phyloP scores from a whole-genome alignment of 2,329 filamentous ascomycete genomes.

The Furcasterigmium sp. region DNA sequence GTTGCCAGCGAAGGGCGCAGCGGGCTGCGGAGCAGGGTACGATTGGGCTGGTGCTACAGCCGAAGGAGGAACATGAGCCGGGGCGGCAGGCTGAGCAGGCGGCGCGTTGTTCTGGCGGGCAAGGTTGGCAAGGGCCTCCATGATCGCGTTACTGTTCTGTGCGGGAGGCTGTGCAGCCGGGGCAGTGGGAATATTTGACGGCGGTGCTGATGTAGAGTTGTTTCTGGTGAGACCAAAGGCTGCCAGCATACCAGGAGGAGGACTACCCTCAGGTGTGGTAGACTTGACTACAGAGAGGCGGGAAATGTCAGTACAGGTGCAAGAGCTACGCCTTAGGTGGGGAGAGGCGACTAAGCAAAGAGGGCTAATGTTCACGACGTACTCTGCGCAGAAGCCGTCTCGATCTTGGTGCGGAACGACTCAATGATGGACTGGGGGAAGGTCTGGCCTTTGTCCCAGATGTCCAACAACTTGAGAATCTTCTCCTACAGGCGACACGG shows the following conservation, averaged over 20 bases:
- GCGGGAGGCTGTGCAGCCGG: conserved; percentile 28
- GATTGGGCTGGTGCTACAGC: not conserved
- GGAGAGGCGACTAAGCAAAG: not conserved
- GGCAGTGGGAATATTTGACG: conserved; percentile 26
- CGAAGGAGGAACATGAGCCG: not conserved
- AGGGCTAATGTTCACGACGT: conserved; percentile 42
- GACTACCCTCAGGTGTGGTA: conserved; percentile 66
- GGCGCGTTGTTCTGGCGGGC: conserved; percentile 62
- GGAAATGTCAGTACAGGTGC: not conserved
- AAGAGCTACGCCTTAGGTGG: not conserved
- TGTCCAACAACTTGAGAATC: conserved; percentile 90
- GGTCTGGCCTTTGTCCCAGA: conserved; percentile 94
- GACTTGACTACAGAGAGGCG: conserved; percentile 47
- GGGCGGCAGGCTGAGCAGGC: conserved; percentile 25
- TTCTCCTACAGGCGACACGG: conserved; percentile 70
- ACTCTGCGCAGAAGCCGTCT: conserved; percentile 56
- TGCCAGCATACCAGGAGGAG: conserved; percentile 40
- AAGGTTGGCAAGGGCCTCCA: conserved; percentile 76
- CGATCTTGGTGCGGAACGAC: conserved; percentile 77
- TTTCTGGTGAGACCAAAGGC: conserved; percentile 21
- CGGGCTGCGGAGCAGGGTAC: not conserved
- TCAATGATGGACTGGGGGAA: conserved; percentile 77
- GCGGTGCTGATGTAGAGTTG: conserved; percentile 7
- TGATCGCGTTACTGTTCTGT: conserved; percentile 54
- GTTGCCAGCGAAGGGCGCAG: not conserved